Conservation (phyloP, 345 rosid species). For the Psidium guajava region DNA sequence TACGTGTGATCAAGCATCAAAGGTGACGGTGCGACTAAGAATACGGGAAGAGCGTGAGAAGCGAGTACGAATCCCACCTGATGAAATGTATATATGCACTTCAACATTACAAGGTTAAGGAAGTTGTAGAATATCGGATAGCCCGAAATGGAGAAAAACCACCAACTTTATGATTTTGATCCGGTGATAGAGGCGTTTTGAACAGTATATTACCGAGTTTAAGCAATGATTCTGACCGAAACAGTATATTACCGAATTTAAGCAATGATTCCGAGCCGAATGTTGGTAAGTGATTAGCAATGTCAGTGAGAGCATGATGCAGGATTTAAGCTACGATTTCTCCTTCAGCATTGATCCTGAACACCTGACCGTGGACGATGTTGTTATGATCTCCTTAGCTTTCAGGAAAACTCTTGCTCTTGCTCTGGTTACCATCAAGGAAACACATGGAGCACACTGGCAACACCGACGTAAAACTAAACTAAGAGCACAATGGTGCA, state of each 20-base stretch:
- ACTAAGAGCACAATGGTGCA: no score
- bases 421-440: not conserved
- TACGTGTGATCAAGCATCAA: not conserved
- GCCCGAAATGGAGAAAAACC: not conserved
- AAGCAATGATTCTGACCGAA: not conserved
- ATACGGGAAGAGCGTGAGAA: not conserved
- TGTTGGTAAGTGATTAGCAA: not conserved
- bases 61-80: not conserved
- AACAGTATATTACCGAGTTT: not conserved
- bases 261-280: not conserved
- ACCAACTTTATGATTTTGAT: not conserved
- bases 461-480: not conserved
- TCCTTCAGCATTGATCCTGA: not conserved
- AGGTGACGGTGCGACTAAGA: not conserved
- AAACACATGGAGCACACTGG: not conserved
- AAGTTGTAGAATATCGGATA: not conserved
- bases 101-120: not conserved
- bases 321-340: not conserved
- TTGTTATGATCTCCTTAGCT: not conserved
- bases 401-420: not conserved
- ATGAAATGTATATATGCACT: not conserved
- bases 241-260: no score
- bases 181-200: not conserved
- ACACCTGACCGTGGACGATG: not conserved
- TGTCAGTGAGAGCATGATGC: not conserved